Evolutionary conservation across 208 protist genomes (phyloP).

Genomic region (Leishmania tarentolae): DNA sequence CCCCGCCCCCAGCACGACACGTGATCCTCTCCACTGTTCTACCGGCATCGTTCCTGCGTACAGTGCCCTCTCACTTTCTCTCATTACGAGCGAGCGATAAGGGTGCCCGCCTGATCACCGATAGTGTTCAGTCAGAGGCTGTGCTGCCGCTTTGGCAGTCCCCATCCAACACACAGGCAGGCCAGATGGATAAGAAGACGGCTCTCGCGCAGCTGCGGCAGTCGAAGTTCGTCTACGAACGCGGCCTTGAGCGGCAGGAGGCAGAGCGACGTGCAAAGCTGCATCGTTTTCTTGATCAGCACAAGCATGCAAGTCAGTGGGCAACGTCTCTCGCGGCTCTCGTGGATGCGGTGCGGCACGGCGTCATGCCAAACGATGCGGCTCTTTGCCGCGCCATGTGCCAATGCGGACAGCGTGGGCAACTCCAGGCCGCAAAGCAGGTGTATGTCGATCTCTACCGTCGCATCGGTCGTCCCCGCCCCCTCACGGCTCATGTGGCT

Average conservation of each 20-base stretch:
- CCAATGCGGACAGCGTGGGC: constrained; percentile 49
- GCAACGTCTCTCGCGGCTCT: constrained; percentile 48
- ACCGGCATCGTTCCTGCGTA: neutral
- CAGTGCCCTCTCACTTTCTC: neutral
- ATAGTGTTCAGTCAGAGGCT: neutral
- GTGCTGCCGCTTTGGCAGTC: neutral
- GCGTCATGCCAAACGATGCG: constrained; percentile 46
- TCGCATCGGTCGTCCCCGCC: constrained; percentile 40
- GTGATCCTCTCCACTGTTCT: neutral
- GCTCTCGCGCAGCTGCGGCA: constrained; percentile 44
- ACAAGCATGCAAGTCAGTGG: constrained; percentile 65
- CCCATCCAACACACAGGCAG: neutral
- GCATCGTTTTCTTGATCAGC: constrained; percentile 46
- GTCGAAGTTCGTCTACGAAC: constrained; percentile 48
- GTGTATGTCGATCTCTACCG: constrained; percentile 61
- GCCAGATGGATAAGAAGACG: constrained; percentile 9
- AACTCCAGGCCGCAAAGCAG: constrained; percentile 37
- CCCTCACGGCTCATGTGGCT: constrained; percentile 50
- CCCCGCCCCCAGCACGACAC: neutral
- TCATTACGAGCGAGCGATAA: neutral
- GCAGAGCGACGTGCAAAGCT: constrained; percentile 43
- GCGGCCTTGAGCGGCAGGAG: constrained; percentile 32
- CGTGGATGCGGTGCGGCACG: constrained; percentile 46
- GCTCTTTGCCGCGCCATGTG: constrained; percentile 60
- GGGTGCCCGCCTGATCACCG: neutral